Percentiles rank a stretch among this genome's conserved stretches.
Conservation (phyloP, 352 stramenopile genomes). For the Phytopythium montanum region DNA sequence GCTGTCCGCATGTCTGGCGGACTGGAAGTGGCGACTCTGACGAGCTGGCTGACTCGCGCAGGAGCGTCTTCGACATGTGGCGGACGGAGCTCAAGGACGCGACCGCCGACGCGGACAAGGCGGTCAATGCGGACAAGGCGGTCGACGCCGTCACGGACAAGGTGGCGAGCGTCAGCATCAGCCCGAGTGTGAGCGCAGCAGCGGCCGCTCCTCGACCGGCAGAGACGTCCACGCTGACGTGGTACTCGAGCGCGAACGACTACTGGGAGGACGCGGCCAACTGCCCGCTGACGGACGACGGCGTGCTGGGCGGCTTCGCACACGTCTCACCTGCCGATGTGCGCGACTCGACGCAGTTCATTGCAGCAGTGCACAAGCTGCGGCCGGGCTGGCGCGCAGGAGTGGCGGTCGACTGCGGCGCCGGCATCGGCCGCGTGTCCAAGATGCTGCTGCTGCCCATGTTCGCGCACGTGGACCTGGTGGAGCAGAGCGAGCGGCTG, state of each 20-base stretch:
- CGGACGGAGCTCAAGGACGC: conserved; percentile 46
- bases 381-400: conserved; percentile 48
- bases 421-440: conserved; percentile 93
- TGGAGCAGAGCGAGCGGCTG: conserved; percentile 93
- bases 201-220: background rate
- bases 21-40: background rate
- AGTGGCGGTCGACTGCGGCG: conserved; percentile 74
- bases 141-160: background rate
- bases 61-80: conserved; percentile 78
- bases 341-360: conserved; percentile 62
- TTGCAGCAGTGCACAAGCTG: conserved; percentile 35
- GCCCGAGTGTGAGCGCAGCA: background rate
- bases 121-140: too few relatives aligned
- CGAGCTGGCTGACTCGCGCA: conserved; percentile 10
- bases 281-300: conserved; percentile 90
- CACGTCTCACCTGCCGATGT: conserved; percentile 83
- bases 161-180: background rate
- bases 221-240: conserved; percentile 25
- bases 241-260: conserved; percentile 72
- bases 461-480: conserved; percentile 88
- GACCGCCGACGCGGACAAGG: conserved; percentile 6
- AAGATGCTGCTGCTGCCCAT: conserved; percentile 92
- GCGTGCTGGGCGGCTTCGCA: conserved; percentile 91
- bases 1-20: background rate
- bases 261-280: conserved; percentile 90